Evolutionary conservation across 192 early-diverging fungal species (phyloP), one percentile per base, ranked within the genome.

Genomic region (Coemansia aciculifera): DNA sequence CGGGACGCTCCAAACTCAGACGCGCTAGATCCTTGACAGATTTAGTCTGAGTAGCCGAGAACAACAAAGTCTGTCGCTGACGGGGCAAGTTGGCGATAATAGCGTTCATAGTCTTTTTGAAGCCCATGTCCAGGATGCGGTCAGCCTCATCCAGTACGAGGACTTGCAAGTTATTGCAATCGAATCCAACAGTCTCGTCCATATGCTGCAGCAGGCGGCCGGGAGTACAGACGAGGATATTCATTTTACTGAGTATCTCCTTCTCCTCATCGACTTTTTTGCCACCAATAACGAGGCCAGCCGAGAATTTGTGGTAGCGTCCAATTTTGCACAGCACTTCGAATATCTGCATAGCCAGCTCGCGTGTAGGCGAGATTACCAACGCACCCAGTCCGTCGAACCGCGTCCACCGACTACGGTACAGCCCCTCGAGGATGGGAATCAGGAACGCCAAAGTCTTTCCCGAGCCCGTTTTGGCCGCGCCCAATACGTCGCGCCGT

Each of bases 1-100:
- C 95, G 24, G 97, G 94, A 57, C 94, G 86, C 78, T 87, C 87
- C 44, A 98, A 77, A 72, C 91, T 93, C 24, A 99, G 85, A 15
- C 97, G 80, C 6, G 95, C 96, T 62, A 99, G 72, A 78, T 99
- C 97, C 72, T 90, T 92, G 36, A 99, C 94, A 31, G 92, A 93
- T 56, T 95, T 95, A 13, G 97, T 98, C 85, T 98, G 96, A 10
- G 97, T 99, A 5, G 97, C 97, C 40, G 95, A 97, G 64, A 99
- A 99, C 51, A 99, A 77, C 67, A 98, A 84, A 2, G 97, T 99
- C 69, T 96, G 95, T 31, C 97, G 84, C 31, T 92, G 78, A 32
- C 73, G 86, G 15, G 96, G 95, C 74, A 99, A 73, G 64, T 92
- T 92, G 54, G 86, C 90, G 12, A 94, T 81, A 59, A 94, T 92